These are phyloP conservation scores for Chlorella sp. DNA, from an alignment of 139 green algal genomes.

Conservation along the genomic window DNA sequence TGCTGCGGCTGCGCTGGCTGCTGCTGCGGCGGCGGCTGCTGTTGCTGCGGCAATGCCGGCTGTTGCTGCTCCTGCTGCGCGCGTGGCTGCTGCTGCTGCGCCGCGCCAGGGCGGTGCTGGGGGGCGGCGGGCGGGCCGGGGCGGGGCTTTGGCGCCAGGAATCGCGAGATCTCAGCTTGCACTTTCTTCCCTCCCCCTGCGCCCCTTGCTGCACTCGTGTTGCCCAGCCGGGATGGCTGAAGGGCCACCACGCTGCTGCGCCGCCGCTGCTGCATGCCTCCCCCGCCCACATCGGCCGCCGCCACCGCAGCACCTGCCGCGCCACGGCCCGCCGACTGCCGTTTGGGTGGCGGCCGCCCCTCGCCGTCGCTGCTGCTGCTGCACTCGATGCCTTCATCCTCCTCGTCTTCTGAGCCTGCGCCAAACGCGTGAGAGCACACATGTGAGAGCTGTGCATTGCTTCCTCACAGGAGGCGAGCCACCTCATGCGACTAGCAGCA, in stretches of 20 bases:
- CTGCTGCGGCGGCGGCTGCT: neutral
- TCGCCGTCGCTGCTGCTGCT: conserved; percentile 2
- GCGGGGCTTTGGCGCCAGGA: too few relatives aligned
- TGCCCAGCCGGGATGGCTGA: too few relatives aligned
- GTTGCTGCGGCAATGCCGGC: neutral
- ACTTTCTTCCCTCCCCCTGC: too few relatives aligned
- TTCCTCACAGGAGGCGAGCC: neutral
- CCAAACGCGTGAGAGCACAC: neutral
- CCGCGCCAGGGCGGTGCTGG: too few relatives aligned
- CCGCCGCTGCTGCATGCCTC: conserved; percentile 2
- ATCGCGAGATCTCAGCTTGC: too few relatives aligned
- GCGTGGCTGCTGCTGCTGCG: neutral
- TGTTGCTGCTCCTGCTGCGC: neutral
- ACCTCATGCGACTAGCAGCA: neutral
- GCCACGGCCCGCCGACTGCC: neutral
- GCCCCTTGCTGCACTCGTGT: too few relatives aligned
- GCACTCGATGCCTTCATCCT: neutral
- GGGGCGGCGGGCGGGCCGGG: too few relatives aligned
- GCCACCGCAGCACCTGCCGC: neutral
- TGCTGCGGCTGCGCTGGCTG: neutral
- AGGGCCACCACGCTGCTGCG: too few relatives aligned
- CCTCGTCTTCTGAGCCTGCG: neutral
- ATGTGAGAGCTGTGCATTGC: neutral
- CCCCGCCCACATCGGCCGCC: neutral
- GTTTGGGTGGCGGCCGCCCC: neutral